Evolutionary conservation across 768 basidiomycete genomes (phyloP), one percentile per base, ranked within the genome.

Genomic region (Ramaria rubella): DNA sequence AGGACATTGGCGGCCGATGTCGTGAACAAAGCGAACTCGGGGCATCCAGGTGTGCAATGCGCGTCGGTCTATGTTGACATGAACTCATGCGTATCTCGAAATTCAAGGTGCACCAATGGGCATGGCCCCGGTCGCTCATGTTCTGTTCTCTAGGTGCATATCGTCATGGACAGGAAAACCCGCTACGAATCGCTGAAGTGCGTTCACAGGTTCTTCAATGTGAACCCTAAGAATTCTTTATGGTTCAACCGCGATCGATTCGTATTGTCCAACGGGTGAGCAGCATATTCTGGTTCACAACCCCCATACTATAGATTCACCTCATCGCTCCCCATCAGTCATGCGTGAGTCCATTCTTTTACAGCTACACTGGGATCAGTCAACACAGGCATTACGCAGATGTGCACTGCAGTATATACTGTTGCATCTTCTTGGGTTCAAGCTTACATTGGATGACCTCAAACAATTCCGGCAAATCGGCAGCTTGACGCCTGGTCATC

Each of bases 161-260:
- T 24, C 11, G 38, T 17, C 34, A n/a, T 49, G n/a, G 2, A 15
- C 29, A 7, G 12, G 23, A 23, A 43, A 8, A 24, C 30, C 21
- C 52, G 46, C 43, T 43, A 19, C 15, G n/a, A 36, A 23, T 24
- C 14, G 17, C 48, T 17, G 14, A 43, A n/a, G n/a, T 58, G 26
- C 62, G 59, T n/a, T 31, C 59, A 61, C 55, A 90, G 89, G 19
- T 90, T 93, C 79, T 70, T 96, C 75, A 88, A 87, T 61, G 85
- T 86, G 65, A 94, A 93, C 74, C 89, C 93, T 49, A 85, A 84
- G 70, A 87, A 79, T 75, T 83, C 93, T 40, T 86, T 90, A 71
- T 95, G 92, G 94, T 87, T 87, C 75, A 95, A 94, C 75, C 87
- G 94, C 59, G 94, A 96, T 77, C 86, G 94, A 72, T 97, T 95